A percentile compares a stretch with the other conserved stretches of the same genome.
Conservation (phyloP, 192 early-diverging fungal genomes). For the Umbelopsis vinacea region DNA sequence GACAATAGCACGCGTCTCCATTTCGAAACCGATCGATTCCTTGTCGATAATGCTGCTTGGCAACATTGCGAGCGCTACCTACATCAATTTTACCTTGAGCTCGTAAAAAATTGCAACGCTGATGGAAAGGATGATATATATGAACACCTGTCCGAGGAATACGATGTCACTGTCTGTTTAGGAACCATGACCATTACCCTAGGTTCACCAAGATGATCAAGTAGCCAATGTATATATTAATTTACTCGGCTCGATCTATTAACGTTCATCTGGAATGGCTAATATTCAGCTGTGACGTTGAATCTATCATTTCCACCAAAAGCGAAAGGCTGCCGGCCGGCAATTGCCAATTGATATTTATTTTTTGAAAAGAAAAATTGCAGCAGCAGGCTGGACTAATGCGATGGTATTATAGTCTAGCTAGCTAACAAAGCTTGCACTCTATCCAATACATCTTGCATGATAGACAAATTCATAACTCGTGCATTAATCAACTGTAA, state of each 20-base stretch:
- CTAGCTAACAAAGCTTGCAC: not conserved
- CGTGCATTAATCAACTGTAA: not conserved
- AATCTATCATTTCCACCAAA: too few relatives aligned
- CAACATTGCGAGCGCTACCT: conserved; percentile 22
- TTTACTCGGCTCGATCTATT: too few relatives aligned
- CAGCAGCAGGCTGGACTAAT: not conserved
- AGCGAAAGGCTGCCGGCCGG: too few relatives aligned
- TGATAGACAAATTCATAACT: conserved; percentile 4
- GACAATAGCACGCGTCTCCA: not conserved
- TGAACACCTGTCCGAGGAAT: not conserved
- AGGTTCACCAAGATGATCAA: not conserved
- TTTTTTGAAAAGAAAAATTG: not conserved
- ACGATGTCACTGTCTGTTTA: not conserved
- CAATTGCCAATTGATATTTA: not conserved
- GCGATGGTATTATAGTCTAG: not conserved
- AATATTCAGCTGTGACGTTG: too few relatives aligned
- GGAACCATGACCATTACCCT: not conserved
- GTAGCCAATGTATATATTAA: not conserved
- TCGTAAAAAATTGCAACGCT: not conserved
- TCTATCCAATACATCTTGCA: conserved; percentile 3
- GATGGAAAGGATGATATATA: not conserved
- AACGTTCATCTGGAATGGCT: too few relatives aligned
- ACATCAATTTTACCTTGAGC: not conserved
- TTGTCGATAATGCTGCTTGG: conserved; percentile 15
- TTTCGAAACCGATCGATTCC: conserved; percentile 9